These are phyloP conservation scores for Ustilago nuda DNA, from an alignment of 1,284 basidiomycete species.

Conservation along the genomic window DNA sequence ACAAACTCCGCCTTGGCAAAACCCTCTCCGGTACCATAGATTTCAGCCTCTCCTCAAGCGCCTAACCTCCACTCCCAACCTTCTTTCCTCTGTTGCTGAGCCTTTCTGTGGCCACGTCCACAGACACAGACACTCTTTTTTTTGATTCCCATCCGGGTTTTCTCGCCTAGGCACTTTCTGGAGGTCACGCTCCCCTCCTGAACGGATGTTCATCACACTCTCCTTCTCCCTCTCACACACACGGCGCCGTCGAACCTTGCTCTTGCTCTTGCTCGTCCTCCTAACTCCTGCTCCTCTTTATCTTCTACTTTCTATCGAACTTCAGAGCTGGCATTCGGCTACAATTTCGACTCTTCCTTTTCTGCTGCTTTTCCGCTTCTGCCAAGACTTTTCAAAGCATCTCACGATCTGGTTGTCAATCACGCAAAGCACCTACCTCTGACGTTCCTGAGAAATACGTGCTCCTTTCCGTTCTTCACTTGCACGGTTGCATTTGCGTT, in stretches of 20 bases:
- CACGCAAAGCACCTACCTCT: neutral
- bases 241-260: neutral
- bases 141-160: slow-evolving; percentile 5
- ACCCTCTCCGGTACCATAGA: neutral
- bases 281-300: too few relatives aligned
- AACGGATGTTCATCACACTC: neutral
- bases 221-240: neutral
- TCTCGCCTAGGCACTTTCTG: neutral
- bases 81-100: neutral
- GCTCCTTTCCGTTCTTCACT: neutral
- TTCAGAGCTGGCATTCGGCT: neutral
- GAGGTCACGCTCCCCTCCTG: neutral
- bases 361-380: neutral
- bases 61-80: neutral
- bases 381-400: slow-evolving; percentile 4
- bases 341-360: neutral
- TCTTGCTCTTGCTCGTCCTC: too few relatives aligned
- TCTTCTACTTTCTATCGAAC: too few relatives aligned
- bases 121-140: neutral
- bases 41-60: neutral
- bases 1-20: neutral
- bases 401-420: slow-evolving; percentile 5
- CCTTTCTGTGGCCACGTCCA: neutral
- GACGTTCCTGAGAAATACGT: neutral
- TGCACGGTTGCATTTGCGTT: neutral